Evolutionary conservation across 805 yeast genomes (phyloP).

Genomic region (Starmerella powellii): DNA sequence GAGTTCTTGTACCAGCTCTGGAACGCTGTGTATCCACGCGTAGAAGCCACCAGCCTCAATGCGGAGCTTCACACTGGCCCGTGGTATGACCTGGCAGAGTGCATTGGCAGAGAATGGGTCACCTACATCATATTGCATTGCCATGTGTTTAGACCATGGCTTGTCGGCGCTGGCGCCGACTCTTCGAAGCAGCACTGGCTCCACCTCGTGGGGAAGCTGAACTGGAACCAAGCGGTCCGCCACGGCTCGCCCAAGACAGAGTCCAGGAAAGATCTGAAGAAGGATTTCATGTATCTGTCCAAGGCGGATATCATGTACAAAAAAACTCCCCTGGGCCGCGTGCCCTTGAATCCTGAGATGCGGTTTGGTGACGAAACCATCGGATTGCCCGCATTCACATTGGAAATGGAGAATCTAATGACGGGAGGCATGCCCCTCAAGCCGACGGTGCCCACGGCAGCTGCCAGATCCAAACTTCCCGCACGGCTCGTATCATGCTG

Average conservation of each 20-base stretch:
- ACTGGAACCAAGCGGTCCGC: no score
- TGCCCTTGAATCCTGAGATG: no score
- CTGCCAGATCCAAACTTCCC: no score
- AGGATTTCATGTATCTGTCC: not conserved
- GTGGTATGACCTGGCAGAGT: conserved; percentile 4
- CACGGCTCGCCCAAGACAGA: no score
- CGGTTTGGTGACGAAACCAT: no score
- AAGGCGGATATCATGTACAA: conserved; percentile 5
- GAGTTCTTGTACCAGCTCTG: not conserved
- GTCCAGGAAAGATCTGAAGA: no score
- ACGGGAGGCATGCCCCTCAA: no score
- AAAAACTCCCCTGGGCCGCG: no score
- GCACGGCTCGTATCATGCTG: no score
- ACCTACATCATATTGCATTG: conserved; percentile 6
- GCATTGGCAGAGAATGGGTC: conserved; percentile 3
- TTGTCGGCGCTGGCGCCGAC: not conserved
- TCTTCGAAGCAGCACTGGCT: not conserved
- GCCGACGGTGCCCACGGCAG: no score
- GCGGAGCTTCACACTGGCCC: conserved; percentile 14
- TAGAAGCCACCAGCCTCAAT: conserved; percentile 2
- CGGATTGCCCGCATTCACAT: no score
- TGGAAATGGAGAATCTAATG: no score
- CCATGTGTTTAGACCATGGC: conserved; percentile 5
- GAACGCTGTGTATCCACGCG: not conserved
- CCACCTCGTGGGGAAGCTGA: not conserved